Percentiles rank a stretch among this genome's conserved stretches.
phyloP scores from a whole-genome alignment of 139 green algal genomes.

The Closterium sp. region DNA sequence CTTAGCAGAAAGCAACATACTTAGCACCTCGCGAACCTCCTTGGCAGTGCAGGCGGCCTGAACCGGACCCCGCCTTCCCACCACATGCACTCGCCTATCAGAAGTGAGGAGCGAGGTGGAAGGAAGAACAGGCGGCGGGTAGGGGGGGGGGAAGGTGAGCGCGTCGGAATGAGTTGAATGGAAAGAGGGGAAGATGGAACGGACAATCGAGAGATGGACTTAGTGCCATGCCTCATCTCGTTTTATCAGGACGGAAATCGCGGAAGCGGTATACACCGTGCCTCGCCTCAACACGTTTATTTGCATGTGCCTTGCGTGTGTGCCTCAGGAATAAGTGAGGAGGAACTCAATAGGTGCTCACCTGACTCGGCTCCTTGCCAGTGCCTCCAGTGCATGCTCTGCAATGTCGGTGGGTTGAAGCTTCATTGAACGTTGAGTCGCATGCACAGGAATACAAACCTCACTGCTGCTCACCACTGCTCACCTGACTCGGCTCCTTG shows the following conservation, averaged over 20 bases:
- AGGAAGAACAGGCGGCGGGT: neutral
- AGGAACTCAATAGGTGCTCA: neutral
- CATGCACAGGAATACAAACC: too few relatives aligned
- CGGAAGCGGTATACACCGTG: too few relatives aligned
- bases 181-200: neutral
- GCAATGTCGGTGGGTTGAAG: conserved; percentile 85
- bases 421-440: conserved; percentile 38
- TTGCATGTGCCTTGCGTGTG: too few relatives aligned
- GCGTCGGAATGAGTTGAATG: neutral
- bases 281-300: too few relatives aligned
- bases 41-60: conserved; percentile 91
- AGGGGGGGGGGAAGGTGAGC: too few relatives aligned
- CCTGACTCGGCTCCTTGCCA: conserved; percentile 49
- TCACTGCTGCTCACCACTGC: neutral
- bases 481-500: conserved; percentile 8
- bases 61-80: conserved; percentile 82
- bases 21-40: conserved; percentile 91
- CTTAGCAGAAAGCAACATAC: neutral
- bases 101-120: neutral
- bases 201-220: neutral
- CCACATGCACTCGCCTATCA: conserved; percentile 34
- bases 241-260: too few relatives aligned
- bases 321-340: too few relatives aligned
- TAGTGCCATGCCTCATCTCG: too few relatives aligned
- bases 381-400: conserved; percentile 59